Evolutionary conservation across 768 basidiomycete genomes (phyloP), one percentile per base, ranked within the genome.

Genomic region (Hydnum rufescens): DNA sequence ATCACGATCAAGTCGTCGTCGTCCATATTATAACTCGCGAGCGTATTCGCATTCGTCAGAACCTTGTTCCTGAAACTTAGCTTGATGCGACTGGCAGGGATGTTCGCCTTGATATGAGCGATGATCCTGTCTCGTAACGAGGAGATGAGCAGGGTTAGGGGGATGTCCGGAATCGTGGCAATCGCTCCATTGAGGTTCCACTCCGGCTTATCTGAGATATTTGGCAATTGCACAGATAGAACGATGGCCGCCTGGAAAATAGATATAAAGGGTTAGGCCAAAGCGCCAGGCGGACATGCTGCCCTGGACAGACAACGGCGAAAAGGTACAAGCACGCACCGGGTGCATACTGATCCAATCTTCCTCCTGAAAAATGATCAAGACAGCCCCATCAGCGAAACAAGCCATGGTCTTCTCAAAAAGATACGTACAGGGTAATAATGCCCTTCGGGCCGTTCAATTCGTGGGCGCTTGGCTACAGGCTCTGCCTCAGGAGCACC

Each of bases 311-410:
- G 36, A 39, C 22, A 39, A 22, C 22, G 36, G 36, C 22, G 22
- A 39, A 39, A 13, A 30, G 30, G n/a, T n/a, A n/a, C 30, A 25
- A 32, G 34, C 32, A 67, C 74, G 66, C 53, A 80, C 78, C 30
- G 89, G 85, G 63, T 96, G 88, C 75, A 88, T 79, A 46, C 71
- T 71, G 58, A 88, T 77, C 90, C 90, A 96, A 64, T 92, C 86
- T 51, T 59, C 53, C 54, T 69, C 67, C 60, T 61, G 46, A 28
- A 28, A 16, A 32, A 51, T 23, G 54, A 46, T 13, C 47, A 30
- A 6, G 26, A 23, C 25, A n/a, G 39, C n/a, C n/a, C n/a, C n/a
- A n/a, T n/a, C n/a, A n/a, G n/a, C n/a, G n/a, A 53, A 18, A 4
- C 32, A 22, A 44, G 32, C 5, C 23, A 1, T 8, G 26, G 26